Conservation (phyloP, 345 rosid species). For the Zanthoxylum bungeanum region DNA sequence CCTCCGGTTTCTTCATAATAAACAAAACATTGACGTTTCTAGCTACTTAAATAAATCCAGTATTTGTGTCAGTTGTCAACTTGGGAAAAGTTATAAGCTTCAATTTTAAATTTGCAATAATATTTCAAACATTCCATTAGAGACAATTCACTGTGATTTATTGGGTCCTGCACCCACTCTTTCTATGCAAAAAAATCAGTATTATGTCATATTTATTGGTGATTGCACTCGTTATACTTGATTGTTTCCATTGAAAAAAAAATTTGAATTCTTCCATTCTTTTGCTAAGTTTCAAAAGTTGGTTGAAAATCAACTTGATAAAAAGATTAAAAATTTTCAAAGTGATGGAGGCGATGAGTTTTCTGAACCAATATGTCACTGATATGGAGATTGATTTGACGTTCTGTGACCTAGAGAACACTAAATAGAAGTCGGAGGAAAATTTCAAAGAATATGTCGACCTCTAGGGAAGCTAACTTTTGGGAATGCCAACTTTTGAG, state of each 20-base stretch:
- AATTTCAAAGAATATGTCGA: no score
- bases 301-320: not conserved
- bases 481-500: no score
- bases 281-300: not conserved
- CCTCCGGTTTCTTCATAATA: no score
- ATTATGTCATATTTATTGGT: not conserved
- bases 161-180: not conserved
- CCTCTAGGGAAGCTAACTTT: no score
- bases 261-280: no score
- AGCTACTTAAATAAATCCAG: no score
- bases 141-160: not conserved
- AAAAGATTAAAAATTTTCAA: not conserved
- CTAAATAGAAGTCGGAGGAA: no score
- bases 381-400: no score
- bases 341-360: not conserved
- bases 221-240: not conserved
- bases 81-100: not conserved
- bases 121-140: not conserved
- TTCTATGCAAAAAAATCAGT: not conserved
- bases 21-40: not conserved
- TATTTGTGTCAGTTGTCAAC: not conserved
- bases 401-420: no score
- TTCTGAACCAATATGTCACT: no score
- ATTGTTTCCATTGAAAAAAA: not conserved
- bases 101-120: not conserved